These are phyloP conservation scores for Lycium ferocissimum DNA, from an alignment of 257 asterid genomes.

Conservation along the genomic window DNA sequence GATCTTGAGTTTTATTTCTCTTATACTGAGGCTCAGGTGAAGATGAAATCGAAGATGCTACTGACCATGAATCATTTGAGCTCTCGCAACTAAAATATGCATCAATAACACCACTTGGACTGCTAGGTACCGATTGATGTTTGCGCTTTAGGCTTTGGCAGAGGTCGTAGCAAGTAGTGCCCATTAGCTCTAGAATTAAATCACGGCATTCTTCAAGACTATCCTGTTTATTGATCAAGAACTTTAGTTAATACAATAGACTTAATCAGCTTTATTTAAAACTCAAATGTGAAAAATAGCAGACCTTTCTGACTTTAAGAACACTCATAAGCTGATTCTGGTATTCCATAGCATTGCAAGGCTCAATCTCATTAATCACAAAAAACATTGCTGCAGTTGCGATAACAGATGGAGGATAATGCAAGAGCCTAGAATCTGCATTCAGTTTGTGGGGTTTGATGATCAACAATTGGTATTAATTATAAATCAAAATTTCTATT, in stretches of 20 bases:
- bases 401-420: conserved; percentile 59
- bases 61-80: conserved; percentile 56
- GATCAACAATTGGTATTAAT: conserved; percentile 1
- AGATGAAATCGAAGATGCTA: conserved; percentile 37
- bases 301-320: conserved; percentile 48
- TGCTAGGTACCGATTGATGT: conserved; percentile 40
- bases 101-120: conserved; percentile 57
- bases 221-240: conserved; percentile 40
- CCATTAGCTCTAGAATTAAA: conserved; percentile 42
- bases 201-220: conserved; percentile 44
- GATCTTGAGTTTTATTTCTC: conserved; percentile 53
- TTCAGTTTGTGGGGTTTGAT: neutral
- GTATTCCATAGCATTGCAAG: conserved; percentile 38
- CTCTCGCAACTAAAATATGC: conserved; percentile 56
- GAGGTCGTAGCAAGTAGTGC: conserved; percentile 28
- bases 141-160: conserved; percentile 47
- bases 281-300: conserved; percentile 9
- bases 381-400: conserved; percentile 50
- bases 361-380: conserved; percentile 46
- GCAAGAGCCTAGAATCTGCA: conserved; percentile 72
- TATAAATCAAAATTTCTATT: conserved; percentile 16
- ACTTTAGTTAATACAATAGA: neutral
- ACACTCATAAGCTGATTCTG: conserved; percentile 43
- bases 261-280: neutral
- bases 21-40: conserved; percentile 46